Percentiles rank a stretch among this genome's conserved stretches.
Evolutionary conservation across 768 basidiomycete species (phyloP).

Genomic region (Leccinum boreale): DNA sequence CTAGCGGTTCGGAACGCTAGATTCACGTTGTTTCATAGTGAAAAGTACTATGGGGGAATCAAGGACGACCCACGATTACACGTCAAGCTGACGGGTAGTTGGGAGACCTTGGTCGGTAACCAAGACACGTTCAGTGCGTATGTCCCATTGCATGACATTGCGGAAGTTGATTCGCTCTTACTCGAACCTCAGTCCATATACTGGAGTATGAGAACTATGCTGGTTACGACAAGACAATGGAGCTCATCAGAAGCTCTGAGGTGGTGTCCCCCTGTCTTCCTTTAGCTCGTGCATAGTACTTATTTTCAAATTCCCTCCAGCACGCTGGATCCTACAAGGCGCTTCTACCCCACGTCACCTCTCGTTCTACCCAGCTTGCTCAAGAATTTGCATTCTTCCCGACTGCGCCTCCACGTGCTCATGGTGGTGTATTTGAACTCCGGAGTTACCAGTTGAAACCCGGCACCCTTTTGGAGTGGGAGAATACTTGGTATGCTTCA

Average conservation of each 20-base stretch:
- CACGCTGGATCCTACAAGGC: conserved; percentile 66
- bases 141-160: conserved; percentile 27
- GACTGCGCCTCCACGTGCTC: conserved; percentile 78
- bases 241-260: conserved; percentile 60
- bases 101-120: conserved; percentile 88
- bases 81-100: conserved; percentile 89
- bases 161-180: not conserved
- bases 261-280: conserved; percentile 41
- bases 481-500: conserved; percentile 71
- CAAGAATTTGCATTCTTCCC: conserved; percentile 97
- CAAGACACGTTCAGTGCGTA: conserved; percentile 76
- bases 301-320: conserved; percentile 30
- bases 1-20: not conserved
- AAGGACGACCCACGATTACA: conserved; percentile 68
- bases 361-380: conserved; percentile 73
- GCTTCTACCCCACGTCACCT: conserved; percentile 73
- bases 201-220: conserved; percentile 93
- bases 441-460: conserved; percentile 85
- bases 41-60: conserved; percentile 80
- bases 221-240: conserved; percentile 77
- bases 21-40: conserved; percentile 41
- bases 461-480: conserved; percentile 93
- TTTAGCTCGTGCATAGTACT: not conserved
- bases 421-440: conserved; percentile 93
- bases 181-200: conserved; percentile 50